Conservation (phyloP, 768 basidiomycete species). For the Trametes villosa region DNA sequence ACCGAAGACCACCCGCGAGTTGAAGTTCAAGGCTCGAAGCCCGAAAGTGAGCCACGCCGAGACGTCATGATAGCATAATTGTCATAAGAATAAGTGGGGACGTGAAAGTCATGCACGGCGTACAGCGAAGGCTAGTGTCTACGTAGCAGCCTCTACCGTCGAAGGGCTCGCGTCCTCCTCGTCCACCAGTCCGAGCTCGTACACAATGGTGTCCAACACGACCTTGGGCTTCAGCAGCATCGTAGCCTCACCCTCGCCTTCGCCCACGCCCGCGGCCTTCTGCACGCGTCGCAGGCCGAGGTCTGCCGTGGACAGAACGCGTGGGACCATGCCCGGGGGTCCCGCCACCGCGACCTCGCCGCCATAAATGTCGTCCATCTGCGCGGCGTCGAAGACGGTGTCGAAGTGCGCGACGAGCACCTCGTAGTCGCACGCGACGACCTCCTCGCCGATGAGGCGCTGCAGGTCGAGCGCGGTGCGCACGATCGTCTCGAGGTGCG, state of each 20-base stretch:
- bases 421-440: constrained; percentile 23
- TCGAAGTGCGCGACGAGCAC: constrained; percentile 14
- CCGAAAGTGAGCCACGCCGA: too few relatives aligned
- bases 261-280: constrained; percentile 33
- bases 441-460: constrained; percentile 21
- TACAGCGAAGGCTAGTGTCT: neutral
- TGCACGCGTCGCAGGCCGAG: constrained; percentile 41
- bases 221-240: constrained; percentile 44
- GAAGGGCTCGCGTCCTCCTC: constrained; percentile 19
- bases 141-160: constrained; percentile 1
- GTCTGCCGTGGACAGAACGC: constrained; percentile 43
- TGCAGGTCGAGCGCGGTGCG: constrained; percentile 22
- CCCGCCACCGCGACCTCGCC: constrained; percentile 18
- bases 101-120: neutral
- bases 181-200: constrained; percentile 27
- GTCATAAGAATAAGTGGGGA: neutral
- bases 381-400: constrained; percentile 15
- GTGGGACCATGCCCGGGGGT: constrained; percentile 18
- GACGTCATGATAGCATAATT: constrained; percentile 1
- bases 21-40: too few relatives aligned
- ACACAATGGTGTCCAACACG: constrained; percentile 37
- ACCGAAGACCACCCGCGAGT: too few relatives aligned
- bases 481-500: constrained; percentile 19
- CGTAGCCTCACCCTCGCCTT: constrained; percentile 31
- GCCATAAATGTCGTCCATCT: constrained; percentile 24